phyloP scores from a whole-genome alignment of 1,139 yeast species.

The Pichia sp. region DNA sequence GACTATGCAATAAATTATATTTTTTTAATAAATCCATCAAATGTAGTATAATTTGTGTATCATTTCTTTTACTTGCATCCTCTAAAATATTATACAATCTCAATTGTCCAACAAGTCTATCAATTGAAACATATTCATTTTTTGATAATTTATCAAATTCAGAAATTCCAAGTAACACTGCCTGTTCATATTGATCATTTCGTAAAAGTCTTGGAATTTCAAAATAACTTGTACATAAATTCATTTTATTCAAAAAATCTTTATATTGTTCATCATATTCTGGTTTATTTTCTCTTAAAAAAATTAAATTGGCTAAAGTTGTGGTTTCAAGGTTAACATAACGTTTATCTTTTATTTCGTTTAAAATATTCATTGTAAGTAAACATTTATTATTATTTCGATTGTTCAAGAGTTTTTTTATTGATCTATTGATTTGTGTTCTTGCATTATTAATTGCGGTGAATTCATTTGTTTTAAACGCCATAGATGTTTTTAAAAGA shows the following conservation, averaged over 20 bases:
- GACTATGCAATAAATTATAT: background rate
- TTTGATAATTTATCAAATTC: conserved; percentile 3
- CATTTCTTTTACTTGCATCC: conserved; percentile 13
- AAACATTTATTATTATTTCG: too few species aligned
- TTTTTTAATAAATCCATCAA: conserved; percentile 11
- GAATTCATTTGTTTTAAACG: too few species aligned
- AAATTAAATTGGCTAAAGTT: conserved; percentile 12
- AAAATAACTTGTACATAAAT: conserved; percentile 9
- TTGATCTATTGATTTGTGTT: too few species aligned
- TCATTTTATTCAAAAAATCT: conserved; percentile 5
- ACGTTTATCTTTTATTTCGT: background rate
- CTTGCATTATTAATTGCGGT: too few species aligned
- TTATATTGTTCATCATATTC: conserved; percentile 12
- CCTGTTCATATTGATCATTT: conserved; percentile 17
- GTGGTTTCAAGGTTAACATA: conserved; percentile 6
- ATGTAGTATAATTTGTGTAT: conserved; percentile 1
- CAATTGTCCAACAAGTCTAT: conserved; percentile 2
- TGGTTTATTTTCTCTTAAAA: conserved; percentile 5
- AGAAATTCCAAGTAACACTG: conserved; percentile 11
- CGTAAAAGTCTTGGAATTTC: conserved; percentile 13
- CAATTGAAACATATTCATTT: conserved; percentile 1
- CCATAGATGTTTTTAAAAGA: too few species aligned
- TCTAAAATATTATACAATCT: conserved; percentile 9
- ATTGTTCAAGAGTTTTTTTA: background rate
- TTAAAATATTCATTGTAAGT: conserved; percentile 1